A percentile compares a stretch with the other conserved stretches of the same genome.
These are phyloP conservation scores for Hyphodiscus hymeniophilus DNA, from an alignment of 495 filamentous ascomycete genomes.

Conservation along the genomic window DNA sequence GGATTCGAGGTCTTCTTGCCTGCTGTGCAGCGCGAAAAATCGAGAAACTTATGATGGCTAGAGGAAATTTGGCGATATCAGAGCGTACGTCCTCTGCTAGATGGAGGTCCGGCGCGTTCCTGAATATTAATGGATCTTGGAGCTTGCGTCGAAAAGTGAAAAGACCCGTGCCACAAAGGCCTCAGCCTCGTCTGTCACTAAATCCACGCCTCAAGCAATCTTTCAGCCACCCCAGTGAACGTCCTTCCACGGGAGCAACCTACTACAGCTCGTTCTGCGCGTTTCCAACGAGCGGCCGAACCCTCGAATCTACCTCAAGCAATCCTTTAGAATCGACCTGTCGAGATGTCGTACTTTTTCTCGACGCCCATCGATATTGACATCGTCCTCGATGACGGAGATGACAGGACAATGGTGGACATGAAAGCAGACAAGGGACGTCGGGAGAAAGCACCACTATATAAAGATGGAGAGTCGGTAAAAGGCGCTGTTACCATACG, in stretches of 20 bases:
- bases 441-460: slow-evolving; percentile 91
- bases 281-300: background rate
- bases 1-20: slow-evolving; percentile 7
- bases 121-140: background rate
- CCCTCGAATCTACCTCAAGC: background rate
- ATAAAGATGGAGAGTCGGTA: slow-evolving; percentile 97
- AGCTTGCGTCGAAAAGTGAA: background rate
- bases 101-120: background rate
- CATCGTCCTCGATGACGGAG: slow-evolving; percentile 89
- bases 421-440: slow-evolving; percentile 97
- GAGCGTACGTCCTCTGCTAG: background rate
- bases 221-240: slow-evolving; percentile 1
- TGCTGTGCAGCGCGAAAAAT: slow-evolving; percentile 11
- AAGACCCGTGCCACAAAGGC: slow-evolving; percentile 11
- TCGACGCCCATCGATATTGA: slow-evolving; percentile 97
- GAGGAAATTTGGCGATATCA: background rate
- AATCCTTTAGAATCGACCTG: background rate
- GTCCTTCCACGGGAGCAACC: slow-evolving; percentile 2
- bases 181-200: slow-evolving; percentile 13
- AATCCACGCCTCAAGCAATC: background rate
- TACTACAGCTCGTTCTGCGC: slow-evolving; percentile 3
- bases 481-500: slow-evolving; percentile 90
- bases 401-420: slow-evolving; percentile 90
- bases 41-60: background rate
- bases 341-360: slow-evolving; percentile 91